Conservation (phyloP, 371 early-diverging fungal species). For the Coemansia sp. region DNA sequence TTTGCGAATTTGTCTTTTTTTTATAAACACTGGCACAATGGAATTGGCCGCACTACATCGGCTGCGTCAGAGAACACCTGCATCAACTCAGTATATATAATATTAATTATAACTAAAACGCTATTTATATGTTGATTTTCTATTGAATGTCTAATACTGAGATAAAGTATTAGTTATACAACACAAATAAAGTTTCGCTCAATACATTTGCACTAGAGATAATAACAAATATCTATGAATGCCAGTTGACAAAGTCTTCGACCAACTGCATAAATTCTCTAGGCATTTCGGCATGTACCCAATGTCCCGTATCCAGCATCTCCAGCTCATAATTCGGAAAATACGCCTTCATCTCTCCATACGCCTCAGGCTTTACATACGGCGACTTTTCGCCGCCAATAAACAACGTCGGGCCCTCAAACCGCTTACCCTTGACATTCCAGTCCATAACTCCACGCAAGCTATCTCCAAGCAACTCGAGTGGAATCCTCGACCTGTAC, state of each 20-base stretch:
- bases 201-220: too few relatives aligned
- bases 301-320: conserved; percentile 78
- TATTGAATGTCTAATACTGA: too few relatives aligned
- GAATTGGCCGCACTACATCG: conserved; percentile 15
- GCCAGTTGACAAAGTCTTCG: conserved; percentile 19
- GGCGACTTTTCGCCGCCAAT: conserved; percentile 72
- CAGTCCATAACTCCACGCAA: conserved; percentile 63
- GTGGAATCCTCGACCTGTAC: conserved; percentile 71
- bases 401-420: conserved; percentile 65
- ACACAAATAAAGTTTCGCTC: too few relatives aligned
- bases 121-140: too few relatives aligned
- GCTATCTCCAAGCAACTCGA: conserved; percentile 61
- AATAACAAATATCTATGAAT: not conserved
- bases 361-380: conserved; percentile 60
- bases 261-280: conserved; percentile 55
- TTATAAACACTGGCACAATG: not conserved
- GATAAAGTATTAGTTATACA: too few relatives aligned
- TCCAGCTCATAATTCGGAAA: conserved; percentile 68
- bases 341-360: conserved; percentile 55
- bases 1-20: not conserved
- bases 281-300: conserved; percentile 88
- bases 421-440: conserved; percentile 33
- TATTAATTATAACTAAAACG: too few relatives aligned
- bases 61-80: not conserved
- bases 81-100: not conserved